Evolutionary conservation across 768 basidiomycete species (phyloP).

Genomic region (Filobasidium floriforme): DNA sequence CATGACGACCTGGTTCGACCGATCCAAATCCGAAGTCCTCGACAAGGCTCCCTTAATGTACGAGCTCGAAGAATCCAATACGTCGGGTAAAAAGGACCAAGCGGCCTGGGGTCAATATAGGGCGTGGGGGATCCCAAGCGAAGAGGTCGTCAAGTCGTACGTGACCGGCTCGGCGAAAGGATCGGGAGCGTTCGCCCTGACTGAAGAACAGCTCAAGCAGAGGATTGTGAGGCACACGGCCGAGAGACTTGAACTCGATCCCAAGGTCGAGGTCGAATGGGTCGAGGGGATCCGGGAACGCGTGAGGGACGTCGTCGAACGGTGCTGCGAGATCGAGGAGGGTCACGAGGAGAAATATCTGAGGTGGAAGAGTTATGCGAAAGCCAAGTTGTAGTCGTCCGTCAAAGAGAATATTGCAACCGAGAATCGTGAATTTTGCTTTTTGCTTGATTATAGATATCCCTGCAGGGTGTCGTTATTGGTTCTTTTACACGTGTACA

Average conservation of each 20-base stretch:
- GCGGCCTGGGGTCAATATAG: conserved; percentile 49
- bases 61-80: conserved; percentile 30
- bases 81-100: conserved; percentile 28
- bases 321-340: conserved; percentile 48
- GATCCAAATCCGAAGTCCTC: conserved; percentile 50
- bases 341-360: conserved; percentile 17
- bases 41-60: conserved; percentile 47
- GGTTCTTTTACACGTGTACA: no score
- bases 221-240: conserved; percentile 54
- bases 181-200: conserved; percentile 59
- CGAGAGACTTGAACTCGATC: conserved; percentile 17
- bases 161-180: conserved; percentile 60
- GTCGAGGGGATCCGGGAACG: conserved; percentile 37
- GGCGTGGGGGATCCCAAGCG: conserved; percentile 58
- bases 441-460: no score
- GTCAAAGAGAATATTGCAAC: neutral
- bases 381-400: conserved; percentile 13
- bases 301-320: conserved; percentile 55
- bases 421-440: neutral
- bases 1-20: conserved; percentile 60
- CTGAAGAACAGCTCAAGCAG: conserved; percentile 57
- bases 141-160: conserved; percentile 60
- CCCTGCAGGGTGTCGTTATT: no score
- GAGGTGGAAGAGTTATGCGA: conserved; percentile 11
- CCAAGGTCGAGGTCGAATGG: conserved; percentile 11